Evolutionary conservation across 2,329 filamentous ascomycete species (phyloP), one percentile per base, ranked within the genome.

Genomic region (Aspergillus pseudotamarii): DNA sequence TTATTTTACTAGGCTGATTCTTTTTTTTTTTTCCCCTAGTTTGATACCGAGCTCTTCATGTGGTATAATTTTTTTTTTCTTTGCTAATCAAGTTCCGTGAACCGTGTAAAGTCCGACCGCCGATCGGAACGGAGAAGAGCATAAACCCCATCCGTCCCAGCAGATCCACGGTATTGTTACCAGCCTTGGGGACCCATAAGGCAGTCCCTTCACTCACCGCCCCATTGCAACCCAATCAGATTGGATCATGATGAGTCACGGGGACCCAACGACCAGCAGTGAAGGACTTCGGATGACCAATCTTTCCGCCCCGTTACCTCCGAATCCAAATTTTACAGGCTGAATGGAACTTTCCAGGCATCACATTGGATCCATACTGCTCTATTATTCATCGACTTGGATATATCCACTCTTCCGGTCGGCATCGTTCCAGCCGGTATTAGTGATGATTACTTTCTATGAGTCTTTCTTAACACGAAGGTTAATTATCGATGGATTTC

Each of bases 301-400:
- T 67, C 63, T 62, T 65, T 67, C 65, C 68, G 65, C 62, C 64
- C 64, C 64, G 64, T 60, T 64, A 59, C 57, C 56, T 66, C 61
- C 57, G 61, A 30, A 21, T 16, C 19, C 14, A 28, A 38, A 38
- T 30, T n/a, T 41, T 36, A 26, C 26, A 26, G 36, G n/a, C 26
- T 50, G 23, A 14, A 34, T 65, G 30, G 61, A 65, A 65, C 34
- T 54, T 65, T 63, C 63, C 63, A 63, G 57, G 57, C 30, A 55
- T 55, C n/a, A 38, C 4, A 21, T 23, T 55, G 32, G 21, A 26
- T 55, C 21, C 21, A 21, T 36, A 16, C 1, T 32, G 10, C 21
- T 12, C 26, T 19, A 51, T 59, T 59, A 51, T 45, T 59, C 57
- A 59, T 55, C 51, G 14, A 55, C 34, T 55, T 19, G 21, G 19